Evolutionary conservation across 495 filamentous ascomycete genomes (phyloP), one percentile per base, ranked within the genome.

Genomic region (Clavariopsis aquatica): DNA sequence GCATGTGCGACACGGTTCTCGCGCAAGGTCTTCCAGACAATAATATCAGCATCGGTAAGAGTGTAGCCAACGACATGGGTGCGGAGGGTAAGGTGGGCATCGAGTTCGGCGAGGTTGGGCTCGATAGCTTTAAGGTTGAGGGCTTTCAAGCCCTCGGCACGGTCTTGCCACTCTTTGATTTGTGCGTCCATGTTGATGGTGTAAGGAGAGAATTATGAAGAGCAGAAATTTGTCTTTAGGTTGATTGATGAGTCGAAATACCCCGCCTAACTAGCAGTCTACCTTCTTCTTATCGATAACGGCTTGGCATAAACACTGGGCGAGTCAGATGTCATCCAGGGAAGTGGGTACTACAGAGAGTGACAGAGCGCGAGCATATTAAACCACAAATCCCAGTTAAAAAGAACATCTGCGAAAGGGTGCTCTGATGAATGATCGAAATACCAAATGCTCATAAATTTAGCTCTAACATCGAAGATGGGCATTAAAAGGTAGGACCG

Each of bases 11-110:
- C 88, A n/a, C 89, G 85, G 78, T 96, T 97, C 66, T 86, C 89
- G 52, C 90, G 87, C 57, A 98, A 81, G 10, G 89, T 89, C 69
- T 87, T 83, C 91, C 92, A 98, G 49, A 96, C 79, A 64, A 87
- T 86, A 61, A 87, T 83, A 75, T 98, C 94, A 57, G 90, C 79
- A 20, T 89, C 84, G 41, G 89, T 88, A 49, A 96, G 80, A 2
- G 79, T 79, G 78, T 96, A 93, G 58, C 92, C 93, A 29, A 90
- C 86, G 62, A 97, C 80, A 75, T 93, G 92, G 1, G 91, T 90
- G 64, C 94, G 88, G 17, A 97, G 85, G 15, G 87, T 87, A 46
- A 98, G 82, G 75, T 96, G 89, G 72, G 88, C 87, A 74, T 97
- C 90, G 47, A 98, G 85, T 62, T 87, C 85, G 68, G 84, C 80